phyloP scores from a whole-genome alignment of 2,329 filamentous ascomycete species.

The Botrytis byssoidea region DNA sequence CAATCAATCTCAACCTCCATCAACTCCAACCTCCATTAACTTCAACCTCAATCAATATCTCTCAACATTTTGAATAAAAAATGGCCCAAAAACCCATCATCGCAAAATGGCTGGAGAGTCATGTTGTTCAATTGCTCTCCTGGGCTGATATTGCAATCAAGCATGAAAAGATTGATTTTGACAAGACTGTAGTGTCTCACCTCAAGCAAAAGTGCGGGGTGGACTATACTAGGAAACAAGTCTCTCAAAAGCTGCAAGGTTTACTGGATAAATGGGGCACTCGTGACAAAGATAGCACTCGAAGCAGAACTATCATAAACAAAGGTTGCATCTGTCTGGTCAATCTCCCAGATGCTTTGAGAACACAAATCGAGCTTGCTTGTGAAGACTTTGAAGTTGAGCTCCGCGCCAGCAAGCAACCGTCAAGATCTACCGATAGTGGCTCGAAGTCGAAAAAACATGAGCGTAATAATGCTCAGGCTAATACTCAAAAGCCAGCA shows the following conservation, averaged over 20 bases:
- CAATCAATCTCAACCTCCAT: not conserved
- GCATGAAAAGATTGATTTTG: not conserved
- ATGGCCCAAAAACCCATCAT: not conserved
- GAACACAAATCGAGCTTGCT: not conserved
- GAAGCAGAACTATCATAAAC: not conserved
- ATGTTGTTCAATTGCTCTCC: not conserved
- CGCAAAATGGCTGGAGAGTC: not conserved
- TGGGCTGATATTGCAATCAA: conserved; percentile 1
- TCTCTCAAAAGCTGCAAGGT: not conserved
- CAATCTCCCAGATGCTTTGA: not conserved
- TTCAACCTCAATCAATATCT: not conserved
- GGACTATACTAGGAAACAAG: not conserved
- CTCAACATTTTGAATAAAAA: not conserved
- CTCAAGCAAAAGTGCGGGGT: not conserved
- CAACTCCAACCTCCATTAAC: too few species aligned
- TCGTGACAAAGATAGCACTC: not conserved
- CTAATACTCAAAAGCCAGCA: not conserved
- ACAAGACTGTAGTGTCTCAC: conserved; percentile 2
- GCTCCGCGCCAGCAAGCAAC: not conserved
- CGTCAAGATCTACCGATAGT: not conserved
- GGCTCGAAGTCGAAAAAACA: not conserved
- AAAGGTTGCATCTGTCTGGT: not conserved
- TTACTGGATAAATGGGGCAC: not conserved
- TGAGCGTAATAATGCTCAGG: not conserved
- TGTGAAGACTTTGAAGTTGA: not conserved